Evolutionary conservation across 2,329 filamentous ascomycete genomes (phyloP).

Genomic region (Fusarium siculi): DNA sequence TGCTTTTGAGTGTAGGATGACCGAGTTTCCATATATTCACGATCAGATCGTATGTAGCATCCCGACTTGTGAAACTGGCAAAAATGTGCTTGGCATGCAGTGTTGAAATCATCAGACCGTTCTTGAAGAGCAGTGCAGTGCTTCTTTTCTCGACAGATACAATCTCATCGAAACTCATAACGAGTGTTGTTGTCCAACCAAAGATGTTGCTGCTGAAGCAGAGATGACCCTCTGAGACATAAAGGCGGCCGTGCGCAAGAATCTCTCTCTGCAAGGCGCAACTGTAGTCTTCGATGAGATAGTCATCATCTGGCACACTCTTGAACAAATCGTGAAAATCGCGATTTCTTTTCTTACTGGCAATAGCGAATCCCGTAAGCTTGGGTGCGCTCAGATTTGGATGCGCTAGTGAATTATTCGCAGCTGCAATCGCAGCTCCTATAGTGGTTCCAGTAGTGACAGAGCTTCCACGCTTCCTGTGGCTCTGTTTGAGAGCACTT

Average conservation of each 20-base stretch:
- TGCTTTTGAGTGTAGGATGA: slow-evolving; percentile 90
- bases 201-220: slow-evolving; percentile 99
- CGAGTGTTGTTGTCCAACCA: slow-evolving; percentile 95
- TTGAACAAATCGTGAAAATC: slow-evolving; percentile 95
- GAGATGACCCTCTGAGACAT: slow-evolving; percentile 95
- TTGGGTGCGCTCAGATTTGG: slow-evolving; percentile 74
- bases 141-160: slow-evolving; percentile 97
- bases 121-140: slow-evolving; percentile 94
- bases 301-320: slow-evolving; percentile 97
- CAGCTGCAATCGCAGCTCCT: slow-evolving; percentile 77
- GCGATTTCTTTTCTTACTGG: slow-evolving; percentile 93
- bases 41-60: slow-evolving; percentile 96
- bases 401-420: slow-evolving; percentile 74
- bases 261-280: slow-evolving; percentile 97
- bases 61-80: slow-evolving; percentile 91
- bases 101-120: slow-evolving; percentile 96
- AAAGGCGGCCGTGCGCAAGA: slow-evolving; percentile 89
- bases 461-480: slow-evolving; percentile 86
- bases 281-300: slow-evolving; percentile 98
- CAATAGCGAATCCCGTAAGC: slow-evolving; percentile 93
- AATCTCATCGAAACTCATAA: slow-evolving; percentile 98
- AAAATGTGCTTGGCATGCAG: slow-evolving; percentile 96
- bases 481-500: slow-evolving; percentile 65
- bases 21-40: slow-evolving; percentile 99
- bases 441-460: slow-evolving; percentile 73